Percentiles rank a stretch among this genome's conserved stretches.
These are phyloP conservation scores for Auriscalpium orientale DNA, from an alignment of 768 basidiomycete genomes.

Conservation along the genomic window DNA sequence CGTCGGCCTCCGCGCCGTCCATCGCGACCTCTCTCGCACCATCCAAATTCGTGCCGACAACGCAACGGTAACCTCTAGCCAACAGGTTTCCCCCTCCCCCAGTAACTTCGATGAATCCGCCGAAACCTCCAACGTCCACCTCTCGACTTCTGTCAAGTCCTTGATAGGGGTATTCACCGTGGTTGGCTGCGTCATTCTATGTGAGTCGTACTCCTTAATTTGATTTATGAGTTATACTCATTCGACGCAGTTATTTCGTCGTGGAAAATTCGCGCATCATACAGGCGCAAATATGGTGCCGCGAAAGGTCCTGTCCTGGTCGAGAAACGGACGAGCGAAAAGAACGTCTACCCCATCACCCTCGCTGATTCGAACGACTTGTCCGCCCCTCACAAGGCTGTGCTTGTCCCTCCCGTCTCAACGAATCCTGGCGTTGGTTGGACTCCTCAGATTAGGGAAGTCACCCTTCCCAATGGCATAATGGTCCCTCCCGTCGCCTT, in stretches of 20 bases:
- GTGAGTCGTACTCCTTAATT: constrained; percentile 9
- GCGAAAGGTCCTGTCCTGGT: not conserved
- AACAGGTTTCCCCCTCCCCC: not conserved
- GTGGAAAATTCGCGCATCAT: constrained; percentile 12
- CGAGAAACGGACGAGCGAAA: not conserved
- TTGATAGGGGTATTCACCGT: constrained; percentile 17
- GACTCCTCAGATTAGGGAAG: constrained; percentile 10
- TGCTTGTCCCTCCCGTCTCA: not conserved
- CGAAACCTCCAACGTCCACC: not conserved
- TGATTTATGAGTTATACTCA: not conserved
- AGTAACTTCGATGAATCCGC: not conserved
- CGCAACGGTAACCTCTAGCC: not conserved
- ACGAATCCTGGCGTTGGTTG: constrained; percentile 1
- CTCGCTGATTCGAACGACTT: not conserved
- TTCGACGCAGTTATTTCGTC: constrained; percentile 8
- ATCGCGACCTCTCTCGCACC: constrained; percentile 9
- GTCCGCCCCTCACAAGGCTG: not conserved
- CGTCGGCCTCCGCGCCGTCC: not conserved
- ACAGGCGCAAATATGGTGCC: constrained; percentile 1
- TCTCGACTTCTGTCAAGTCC: constrained; percentile 19
- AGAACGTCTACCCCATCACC: not conserved
- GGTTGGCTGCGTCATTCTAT: constrained; percentile 21
- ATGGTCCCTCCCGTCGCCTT: constrained; percentile 16
- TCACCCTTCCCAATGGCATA: constrained; percentile 8
- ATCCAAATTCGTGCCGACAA: not conserved